Evolutionary conservation across 2,329 filamentous ascomycete species (phyloP), one percentile per base, ranked within the genome.

Genomic region (Tolypocladium capitatum): DNA sequence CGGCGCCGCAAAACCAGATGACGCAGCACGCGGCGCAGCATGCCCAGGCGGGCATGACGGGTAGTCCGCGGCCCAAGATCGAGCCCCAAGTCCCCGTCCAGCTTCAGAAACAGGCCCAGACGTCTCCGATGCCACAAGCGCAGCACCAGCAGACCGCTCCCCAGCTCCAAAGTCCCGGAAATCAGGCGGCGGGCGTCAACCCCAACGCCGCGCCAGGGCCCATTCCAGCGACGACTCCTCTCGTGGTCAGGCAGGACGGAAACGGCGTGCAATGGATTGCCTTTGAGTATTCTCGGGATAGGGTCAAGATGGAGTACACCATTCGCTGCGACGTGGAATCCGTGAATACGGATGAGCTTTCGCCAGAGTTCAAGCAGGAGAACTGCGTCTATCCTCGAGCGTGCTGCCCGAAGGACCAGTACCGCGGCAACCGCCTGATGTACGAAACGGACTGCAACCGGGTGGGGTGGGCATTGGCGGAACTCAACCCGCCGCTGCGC

Each of bases 391-490:
- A 97, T 62, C 92, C 92, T 3, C 81, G 92, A 51, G 92, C 92
- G 4, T 96, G 90, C 72, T 94, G 89, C 66, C 80, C 81, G 55
- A 97, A 97, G 68, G 91, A 97, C 50, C 85, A 94, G 63, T 98
- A 98, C 72, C 84, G 90, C 51, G 92, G 92, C 51, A 98, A 98
- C 65, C 84, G 92, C 16, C 71, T 96, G 56, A 86, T 92, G 56
- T 98, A 98, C 66, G 92, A 98, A 72, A 96, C 88, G 16, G 92
- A 98, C 69, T 98, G 92, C 75, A 98, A 98, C 69, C 88, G 89
- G 0, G 92, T 98, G n/a, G 92, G 92, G n/a, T 98, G 92, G 92
- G 91, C 91, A 13, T 70, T 98, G 55, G 92, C 92, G 2, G 85
- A 97, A 61, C 71, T 98, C 47, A 98, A 98, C 65, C 83, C 89